Base-by-base conservation (phyloP, 2,329 filamentous ascomycete species). In the Metarhizium sp. region DNA sequence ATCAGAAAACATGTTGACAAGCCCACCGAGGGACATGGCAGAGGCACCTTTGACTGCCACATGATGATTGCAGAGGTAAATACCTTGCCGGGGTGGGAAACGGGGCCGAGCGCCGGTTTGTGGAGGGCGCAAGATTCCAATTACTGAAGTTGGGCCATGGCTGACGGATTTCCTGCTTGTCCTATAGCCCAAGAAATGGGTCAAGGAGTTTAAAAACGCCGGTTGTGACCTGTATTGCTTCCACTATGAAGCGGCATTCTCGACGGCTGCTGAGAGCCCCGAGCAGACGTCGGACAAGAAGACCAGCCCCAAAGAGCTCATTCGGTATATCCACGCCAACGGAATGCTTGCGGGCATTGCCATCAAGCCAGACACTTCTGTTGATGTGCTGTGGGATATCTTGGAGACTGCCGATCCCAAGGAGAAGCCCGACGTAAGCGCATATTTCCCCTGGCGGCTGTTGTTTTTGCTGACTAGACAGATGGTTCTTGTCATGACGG, bases 161-260 rank as follows among this genome's bases (percentile, higher is more conserved):
- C 47, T 30, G 3, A 46, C 7, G 16, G 34, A 4, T 40, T 10
- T 18, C 20, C 13, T 14, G 18, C 16, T 11, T 48, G 42, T 50
- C 11, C 7, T 32, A 61, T 62, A 94, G 92, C 94, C 94, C 62
- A 95, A 97, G 79, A 92, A 91, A 79, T 99, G 94, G 94, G 92
- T 96, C 65, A 89, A 88, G 68, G 90, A 95, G 59, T 97, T 99
- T 78, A 85, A 94, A 71, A 85, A 88, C 53, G 94, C 91, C 58
- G 94, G 94, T 54, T 96, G 92, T 73, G 91, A 99, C 72, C 80
- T 99, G n/a, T 99, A 99, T 78, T 97, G 94, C 79, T 99, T 99
- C 79, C 94, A 99, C 78, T 97, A 97, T 74, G 94, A 99, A 75
- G 94, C 94, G 30, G 94, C 94, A 60, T 81, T 94, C 62, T 95